Base-by-base conservation (phyloP, 148 eudicot genomes). In the Cornus suecica region DNA sequence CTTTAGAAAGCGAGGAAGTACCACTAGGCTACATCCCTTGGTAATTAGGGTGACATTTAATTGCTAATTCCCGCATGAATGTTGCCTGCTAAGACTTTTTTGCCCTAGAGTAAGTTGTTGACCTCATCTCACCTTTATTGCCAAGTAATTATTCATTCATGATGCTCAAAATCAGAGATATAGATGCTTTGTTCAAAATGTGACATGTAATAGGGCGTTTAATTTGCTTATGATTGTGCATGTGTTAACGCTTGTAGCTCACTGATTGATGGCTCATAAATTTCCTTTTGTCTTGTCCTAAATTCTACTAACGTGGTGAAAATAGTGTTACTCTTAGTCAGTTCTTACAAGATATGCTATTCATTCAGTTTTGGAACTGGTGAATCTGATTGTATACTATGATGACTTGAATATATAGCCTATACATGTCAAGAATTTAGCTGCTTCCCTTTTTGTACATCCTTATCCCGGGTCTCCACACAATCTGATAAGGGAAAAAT, bases 141-240 rank as follows among this genome's bases (percentile, higher is more conserved):
- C 20, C 4, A n/a, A 4, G 10, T 32, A 27, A 28, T 66, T 30
- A 22, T 9, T 3, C 22, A 22, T 66, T 66, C 45, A 20, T 32
- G 69, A 18, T 66, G 31, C 25, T 8, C 32, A 7, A 68, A 10
- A n/a, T n/a, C 6, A 15, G 29, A 11, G 52, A 34, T 29, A 9
- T 68, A 37, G 54, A 27, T 41, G 24, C 45, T 22, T 37, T 37
- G n/a, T n/a, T n/a, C 6, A 37, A 37, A 37, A 37, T 37, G 42
- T 37, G 42, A 52, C 58, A 15, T 52, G 22, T 52, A 52, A 52
- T 14, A 52, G 58, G 58, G 16, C 5, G 20, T 37, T 37, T 10
- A 37, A 37, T 20, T 66, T 30, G 45, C 68, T 37, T 65, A 65
- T 65, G 68, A 65, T 29, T 65, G 8, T 65, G 28, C 68, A 28